Conservation (phyloP, 345 rosid species). For the Psidium guajava region DNA sequence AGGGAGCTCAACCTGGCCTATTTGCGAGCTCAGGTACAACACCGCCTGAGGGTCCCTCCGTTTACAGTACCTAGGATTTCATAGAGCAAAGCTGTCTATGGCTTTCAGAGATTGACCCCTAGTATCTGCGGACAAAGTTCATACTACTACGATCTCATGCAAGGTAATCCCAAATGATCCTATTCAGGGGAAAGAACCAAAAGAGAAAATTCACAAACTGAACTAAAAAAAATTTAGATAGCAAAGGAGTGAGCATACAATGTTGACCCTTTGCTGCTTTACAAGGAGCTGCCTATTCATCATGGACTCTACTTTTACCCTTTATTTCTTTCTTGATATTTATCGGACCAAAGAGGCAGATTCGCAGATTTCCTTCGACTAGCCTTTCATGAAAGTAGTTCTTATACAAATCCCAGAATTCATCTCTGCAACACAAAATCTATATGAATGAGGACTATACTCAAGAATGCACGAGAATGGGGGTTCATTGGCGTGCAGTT, state of each 20-base stretch:
- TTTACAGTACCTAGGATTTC: not conserved
- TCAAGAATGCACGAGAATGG: not conserved
- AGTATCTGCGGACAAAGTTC: not conserved
- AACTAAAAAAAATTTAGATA: not conserved
- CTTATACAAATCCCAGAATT: slow-evolving; percentile 83
- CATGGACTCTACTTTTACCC: slow-evolving; percentile 17
- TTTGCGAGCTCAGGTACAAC: not conserved
- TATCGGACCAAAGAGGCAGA: slow-evolving; percentile 63
- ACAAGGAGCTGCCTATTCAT: slow-evolving; percentile 1
- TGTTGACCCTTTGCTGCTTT: not conserved
- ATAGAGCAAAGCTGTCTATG: not conserved
- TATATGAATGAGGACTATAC: not conserved
- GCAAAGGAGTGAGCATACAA: not conserved
- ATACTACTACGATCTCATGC: not conserved
- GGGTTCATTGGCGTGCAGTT: not conserved
- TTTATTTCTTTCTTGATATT: slow-evolving; percentile 13
- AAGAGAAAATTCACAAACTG: not conserved
- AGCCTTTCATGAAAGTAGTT: slow-evolving; percentile 52
- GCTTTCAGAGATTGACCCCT: not conserved
- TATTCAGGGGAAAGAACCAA: not conserved
- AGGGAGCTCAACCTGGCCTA: not conserved
- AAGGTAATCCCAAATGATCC: not conserved
- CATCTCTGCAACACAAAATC: slow-evolving; percentile 43
- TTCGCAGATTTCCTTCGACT: slow-evolving; percentile 35
- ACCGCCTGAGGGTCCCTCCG: not conserved